These are phyloP conservation scores for Thymus quinquecostatus DNA, from an alignment of 257 asterid genomes.

Conservation along the genomic window DNA sequence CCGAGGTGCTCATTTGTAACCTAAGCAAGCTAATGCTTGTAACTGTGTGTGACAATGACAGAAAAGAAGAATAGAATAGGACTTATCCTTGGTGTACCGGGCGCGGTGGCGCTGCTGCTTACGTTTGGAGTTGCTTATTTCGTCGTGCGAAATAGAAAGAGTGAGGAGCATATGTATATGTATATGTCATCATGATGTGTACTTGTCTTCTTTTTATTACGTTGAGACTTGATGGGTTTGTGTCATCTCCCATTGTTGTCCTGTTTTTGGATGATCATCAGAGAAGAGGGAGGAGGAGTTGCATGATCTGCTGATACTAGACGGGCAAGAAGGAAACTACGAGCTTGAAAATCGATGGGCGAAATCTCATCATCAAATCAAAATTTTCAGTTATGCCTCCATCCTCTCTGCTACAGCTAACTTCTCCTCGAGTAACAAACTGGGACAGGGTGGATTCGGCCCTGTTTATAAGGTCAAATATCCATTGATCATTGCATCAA, in stretches of 20 bases:
- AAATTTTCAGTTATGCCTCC: constrained; percentile 46
- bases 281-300: neutral
- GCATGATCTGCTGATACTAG: neutral
- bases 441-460: constrained; percentile 79
- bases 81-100: constrained; percentile 25
- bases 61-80: constrained; percentile 4
- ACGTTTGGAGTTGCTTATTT: constrained; percentile 19
- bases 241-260: neutral
- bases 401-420: constrained; percentile 52
- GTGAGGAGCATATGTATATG: too few relatives aligned
- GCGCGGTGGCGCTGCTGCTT: constrained; percentile 12
- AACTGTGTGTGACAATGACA: neutral
- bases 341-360: neutral
- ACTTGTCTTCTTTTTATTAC: neutral
- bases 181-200: too few relatives aligned
- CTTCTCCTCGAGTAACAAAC: constrained; percentile 48
- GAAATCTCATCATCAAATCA: constrained; percentile 29
- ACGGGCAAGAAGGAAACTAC: neutral
- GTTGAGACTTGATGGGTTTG: neutral
- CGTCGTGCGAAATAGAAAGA: constrained; percentile 28
- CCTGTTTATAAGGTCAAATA: constrained; percentile 54
- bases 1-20: too few relatives aligned
- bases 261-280: neutral
- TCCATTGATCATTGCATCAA: neutral
- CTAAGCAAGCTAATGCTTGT: too few relatives aligned